phyloP scores from a whole-genome alignment of 768 basidiomycete genomes.

The Erythrobasidium yunnanense region DNA sequence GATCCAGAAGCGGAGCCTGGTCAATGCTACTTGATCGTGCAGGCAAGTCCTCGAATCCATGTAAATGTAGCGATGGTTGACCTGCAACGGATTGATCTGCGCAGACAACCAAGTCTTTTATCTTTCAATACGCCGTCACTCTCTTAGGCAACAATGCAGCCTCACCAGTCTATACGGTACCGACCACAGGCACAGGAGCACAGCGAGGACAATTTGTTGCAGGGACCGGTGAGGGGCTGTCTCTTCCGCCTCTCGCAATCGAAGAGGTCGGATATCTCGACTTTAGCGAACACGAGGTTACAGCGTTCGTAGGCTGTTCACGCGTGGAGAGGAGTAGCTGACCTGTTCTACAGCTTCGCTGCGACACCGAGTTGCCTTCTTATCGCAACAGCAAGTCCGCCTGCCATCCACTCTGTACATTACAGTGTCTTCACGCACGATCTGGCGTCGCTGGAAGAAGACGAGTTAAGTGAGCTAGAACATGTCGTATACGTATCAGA shows the following conservation, averaged over 20 bases:
- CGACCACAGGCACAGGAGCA: conserved; percentile 11
- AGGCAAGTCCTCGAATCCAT: conserved; percentile 6
- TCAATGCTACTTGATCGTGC: background rate
- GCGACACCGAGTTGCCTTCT: conserved; percentile 1
- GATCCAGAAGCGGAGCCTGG: background rate
- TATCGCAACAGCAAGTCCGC: conserved; percentile 25
- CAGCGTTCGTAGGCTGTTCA: background rate
- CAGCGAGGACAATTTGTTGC: conserved; percentile 19
- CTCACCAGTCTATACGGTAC: conserved; percentile 11
- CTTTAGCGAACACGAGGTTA: conserved; percentile 8
- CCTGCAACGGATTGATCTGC: background rate
- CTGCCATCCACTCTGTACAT: conserved; percentile 8
- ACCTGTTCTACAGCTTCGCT: background rate
- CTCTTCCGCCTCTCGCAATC: conserved; percentile 16
- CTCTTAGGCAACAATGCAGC: background rate
- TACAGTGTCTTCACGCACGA: conserved; percentile 3
- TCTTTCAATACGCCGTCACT: conserved; percentile 13
- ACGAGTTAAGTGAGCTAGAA: conserved; percentile 14
- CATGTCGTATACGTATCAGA: background rate
- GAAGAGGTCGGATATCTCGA: conserved; percentile 15
- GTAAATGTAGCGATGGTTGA: background rate
- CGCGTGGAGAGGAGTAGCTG: background rate
- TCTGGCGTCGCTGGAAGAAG: background rate
- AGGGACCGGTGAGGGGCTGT: conserved; percentile 21
- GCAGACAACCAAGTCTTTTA: conserved; percentile 11